Evolutionary conservation across 148 eudicot genomes (phyloP).

Genomic region (Amaranthus palmeri): DNA sequence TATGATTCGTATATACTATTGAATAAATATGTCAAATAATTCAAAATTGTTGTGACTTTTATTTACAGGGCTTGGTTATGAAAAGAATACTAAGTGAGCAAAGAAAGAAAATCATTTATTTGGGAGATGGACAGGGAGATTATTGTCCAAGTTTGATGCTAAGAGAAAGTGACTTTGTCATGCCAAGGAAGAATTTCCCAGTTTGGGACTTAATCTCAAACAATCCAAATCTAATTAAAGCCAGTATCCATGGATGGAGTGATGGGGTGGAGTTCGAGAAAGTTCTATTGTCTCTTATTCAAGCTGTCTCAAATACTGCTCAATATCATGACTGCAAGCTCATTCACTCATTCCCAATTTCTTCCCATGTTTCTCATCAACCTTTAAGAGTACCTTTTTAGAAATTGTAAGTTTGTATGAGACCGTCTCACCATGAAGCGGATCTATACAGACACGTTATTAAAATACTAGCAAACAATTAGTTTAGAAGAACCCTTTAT

Average conservation of each 20-base stretch:
- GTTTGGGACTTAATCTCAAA: conserved; percentile 61
- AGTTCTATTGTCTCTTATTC: conserved; percentile 41
- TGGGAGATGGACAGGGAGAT: conserved; percentile 73
- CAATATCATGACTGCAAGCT: conserved; percentile 50
- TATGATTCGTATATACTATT: too few species aligned
- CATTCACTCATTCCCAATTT: conserved; percentile 39
- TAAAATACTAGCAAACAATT: too few species aligned
- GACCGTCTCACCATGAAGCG: neutral
- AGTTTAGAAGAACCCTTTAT: too few species aligned
- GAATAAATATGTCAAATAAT: too few species aligned
- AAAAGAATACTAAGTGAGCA: conserved; percentile 45
- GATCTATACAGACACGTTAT: too few species aligned
- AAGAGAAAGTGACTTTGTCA: conserved; percentile 43
- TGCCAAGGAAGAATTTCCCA: conserved; percentile 81
- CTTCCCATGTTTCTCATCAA: conserved; percentile 40
- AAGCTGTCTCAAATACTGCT: conserved; percentile 11
- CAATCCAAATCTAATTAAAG: conserved; percentile 37
- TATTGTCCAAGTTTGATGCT: conserved; percentile 75
- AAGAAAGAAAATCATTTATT: conserved; percentile 50
- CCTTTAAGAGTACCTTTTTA: conserved; percentile 44
- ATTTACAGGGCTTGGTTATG: conserved; percentile 49
- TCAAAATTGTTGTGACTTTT: too few species aligned
- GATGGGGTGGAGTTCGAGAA: conserved; percentile 60
- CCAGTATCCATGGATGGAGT: conserved; percentile 66
- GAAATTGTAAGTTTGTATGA: neutral